Evolutionary conservation across 371 early-diverging fungal genomes (phyloP), one percentile per base, ranked within the genome.

Genomic region (Mortierella sp.): DNA sequence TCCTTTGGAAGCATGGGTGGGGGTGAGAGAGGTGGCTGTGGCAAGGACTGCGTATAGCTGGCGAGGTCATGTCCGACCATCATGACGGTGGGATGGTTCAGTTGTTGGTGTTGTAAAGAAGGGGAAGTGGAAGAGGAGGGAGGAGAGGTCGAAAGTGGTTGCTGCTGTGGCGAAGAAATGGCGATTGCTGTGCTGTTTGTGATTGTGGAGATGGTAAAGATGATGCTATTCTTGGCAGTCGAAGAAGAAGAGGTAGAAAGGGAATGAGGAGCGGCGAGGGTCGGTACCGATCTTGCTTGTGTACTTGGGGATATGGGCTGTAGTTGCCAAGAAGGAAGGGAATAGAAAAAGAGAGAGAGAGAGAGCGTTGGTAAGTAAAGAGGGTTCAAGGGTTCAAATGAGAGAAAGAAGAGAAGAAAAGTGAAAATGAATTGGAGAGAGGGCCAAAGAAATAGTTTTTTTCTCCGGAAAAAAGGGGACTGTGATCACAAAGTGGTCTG

Each of bases 1-100:
- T 80, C 72, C 71, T 80, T 80, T 14, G 88, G 72, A 27, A 56
- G 78, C 51, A 74, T 68, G n/a, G 74, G 79, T 10, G 88, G 89
- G 12, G 51, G 51, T 4, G 79, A 84, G 1, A 77, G 74, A n/a
- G 77, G 84, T 14, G 71, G 75, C 60, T 71, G 75, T 56, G 80
- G 72, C 44, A 75, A 48, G 29, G 71, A 56, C 18, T 70, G 79
- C 44, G 70, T 43, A 49, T 70, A 75, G 38, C 65, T 35, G 49
- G 32, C 56, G 75, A 77, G 48, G 56, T 72, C 71, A 63, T 78
- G 78, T 43, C 73, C 73, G 43, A 79, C 74, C 79, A 74, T 80
- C 75, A 75, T 75, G 24, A 18, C 58, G 54, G 56, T 44, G 27
- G 72, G 41, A 49, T 49, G 51, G 38, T 72, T 38, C 46, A 41